phyloP scores from a whole-genome alignment of 208 protist species.

The Vickermania ingenoplastis region DNA sequence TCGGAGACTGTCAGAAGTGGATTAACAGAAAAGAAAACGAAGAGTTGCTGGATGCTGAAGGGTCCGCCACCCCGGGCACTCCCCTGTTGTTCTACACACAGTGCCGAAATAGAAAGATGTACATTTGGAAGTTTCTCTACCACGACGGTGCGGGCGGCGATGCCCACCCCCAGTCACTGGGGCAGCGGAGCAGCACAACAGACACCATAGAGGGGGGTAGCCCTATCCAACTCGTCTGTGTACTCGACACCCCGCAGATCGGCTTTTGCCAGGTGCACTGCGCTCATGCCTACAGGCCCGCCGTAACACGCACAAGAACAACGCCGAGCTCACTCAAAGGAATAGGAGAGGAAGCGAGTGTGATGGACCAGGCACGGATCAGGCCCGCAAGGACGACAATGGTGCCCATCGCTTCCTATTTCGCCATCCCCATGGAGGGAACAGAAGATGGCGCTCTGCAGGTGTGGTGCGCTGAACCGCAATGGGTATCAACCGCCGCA shows the following conservation, averaged over 20 bases:
- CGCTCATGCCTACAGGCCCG: not conserved
- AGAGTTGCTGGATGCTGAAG: too few species aligned
- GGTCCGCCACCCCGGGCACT: not conserved
- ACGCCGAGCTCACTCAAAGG: too few species aligned
- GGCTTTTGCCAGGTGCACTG: not conserved
- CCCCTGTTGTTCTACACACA: constrained; percentile 60
- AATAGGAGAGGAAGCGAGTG: too few species aligned
- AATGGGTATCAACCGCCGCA: not conserved
- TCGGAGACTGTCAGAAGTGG: too few species aligned
- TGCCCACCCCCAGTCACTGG: constrained; percentile 13
- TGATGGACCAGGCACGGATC: not conserved
- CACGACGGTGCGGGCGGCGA: not conserved
- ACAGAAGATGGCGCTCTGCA: not conserved
- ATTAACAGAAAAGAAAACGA: too few species aligned
- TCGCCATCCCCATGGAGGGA: not conserved
- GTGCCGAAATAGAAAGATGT: constrained; percentile 62
- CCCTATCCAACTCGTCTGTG: constrained; percentile 4
- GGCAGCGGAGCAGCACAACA: constrained; percentile 47
- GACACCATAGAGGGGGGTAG: constrained; percentile 56
- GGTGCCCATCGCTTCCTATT: not conserved
- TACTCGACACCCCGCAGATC: not conserved
- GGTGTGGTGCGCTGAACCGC: not conserved
- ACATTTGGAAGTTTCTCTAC: constrained; percentile 33
- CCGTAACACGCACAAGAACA: not conserved
- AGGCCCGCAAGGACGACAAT: too few species aligned